Conservation (phyloP, 345 rosid species). For the Populus simonii region DNA sequence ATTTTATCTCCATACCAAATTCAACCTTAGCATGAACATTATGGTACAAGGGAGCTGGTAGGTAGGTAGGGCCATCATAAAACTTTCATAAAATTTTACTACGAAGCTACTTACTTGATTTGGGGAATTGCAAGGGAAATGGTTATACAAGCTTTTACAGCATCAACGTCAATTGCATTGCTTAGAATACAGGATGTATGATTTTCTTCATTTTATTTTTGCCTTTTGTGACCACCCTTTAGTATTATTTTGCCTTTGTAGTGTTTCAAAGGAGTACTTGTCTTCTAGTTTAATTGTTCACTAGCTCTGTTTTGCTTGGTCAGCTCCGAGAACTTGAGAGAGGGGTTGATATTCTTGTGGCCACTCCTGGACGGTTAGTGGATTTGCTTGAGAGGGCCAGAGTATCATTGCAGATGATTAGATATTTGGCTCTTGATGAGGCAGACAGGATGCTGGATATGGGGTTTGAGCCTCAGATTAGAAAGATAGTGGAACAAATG, state of each 20-base stretch:
- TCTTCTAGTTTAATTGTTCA: not conserved
- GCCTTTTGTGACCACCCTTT: not conserved
- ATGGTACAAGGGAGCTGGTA: not conserved
- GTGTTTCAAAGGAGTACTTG: not conserved
- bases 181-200: not conserved
- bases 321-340: constrained; percentile 95
- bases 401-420: constrained; percentile 90
- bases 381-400: constrained; percentile 95
- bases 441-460: constrained; percentile 99
- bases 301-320: constrained; percentile 17
- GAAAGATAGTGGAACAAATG: constrained; percentile 96
- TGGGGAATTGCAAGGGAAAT: not conserved
- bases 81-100: not conserved
- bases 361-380: constrained; percentile 97
- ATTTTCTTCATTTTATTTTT: not conserved
- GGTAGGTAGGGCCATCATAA: not conserved
- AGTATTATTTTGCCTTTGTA: not conserved
- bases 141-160: not conserved
- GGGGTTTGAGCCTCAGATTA: constrained; percentile 99
- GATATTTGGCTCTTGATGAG: constrained; percentile 88
- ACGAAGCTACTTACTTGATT: not conserved
- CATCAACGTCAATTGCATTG: not conserved
- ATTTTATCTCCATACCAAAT: not conserved
- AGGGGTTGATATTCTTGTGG: constrained; percentile 97
- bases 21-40: not conserved